Evolutionary conservation across 2,329 filamentous ascomycete genomes (phyloP), one percentile per base, ranked within the genome.

Genomic region (Cytospora schulzeri): DNA sequence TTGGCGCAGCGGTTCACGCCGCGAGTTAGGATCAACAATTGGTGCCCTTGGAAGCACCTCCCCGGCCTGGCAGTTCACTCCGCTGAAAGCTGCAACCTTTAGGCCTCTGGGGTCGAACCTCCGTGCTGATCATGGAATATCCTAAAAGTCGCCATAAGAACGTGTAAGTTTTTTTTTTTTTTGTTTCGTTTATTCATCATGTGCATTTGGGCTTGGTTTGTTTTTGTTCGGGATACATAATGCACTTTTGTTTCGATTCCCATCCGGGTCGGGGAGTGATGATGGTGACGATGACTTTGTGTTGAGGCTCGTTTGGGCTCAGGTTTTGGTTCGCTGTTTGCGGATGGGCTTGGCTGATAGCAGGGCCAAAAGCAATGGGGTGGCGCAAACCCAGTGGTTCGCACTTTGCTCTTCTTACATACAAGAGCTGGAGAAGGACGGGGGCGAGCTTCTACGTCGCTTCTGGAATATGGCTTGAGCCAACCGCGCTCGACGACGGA

Each of bases 41-140:
- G 54, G 59, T 45, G 59, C 59, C 59, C 59, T 56, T 50, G 59
- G 59, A 62, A 62, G 59, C 59, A 45, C 59, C 54, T 62, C 59
- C 58, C 52, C 59, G 59, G 52, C 38, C 59, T 56, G 59, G 59
- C 59, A 56, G 59, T 56, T 62, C 59, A 22, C 19, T 24, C 7
- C 38, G 3, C 33, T 7, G 19, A 19, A 48, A 48, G 7, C 45
- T 24, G 45, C 45, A 12, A 19, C 3, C 4, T 48, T 24, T 55
- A 62, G 59, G 52, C 52, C 59, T 48, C 11, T n/a, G 52, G 59
- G 59, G 38, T 28, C 22, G 28, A 26, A 8, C 59, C 59, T n/a
- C 59, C 59, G 59, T 62, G 14, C 59, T 62, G 59, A 52, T 62
- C 9, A 62, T 50, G 52, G 59, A 62, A 62, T 50, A 62, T 61